Evolutionary conservation across 371 early-diverging fungal genomes (phyloP).

Genomic region (Dichotomocladium elegans): DNA sequence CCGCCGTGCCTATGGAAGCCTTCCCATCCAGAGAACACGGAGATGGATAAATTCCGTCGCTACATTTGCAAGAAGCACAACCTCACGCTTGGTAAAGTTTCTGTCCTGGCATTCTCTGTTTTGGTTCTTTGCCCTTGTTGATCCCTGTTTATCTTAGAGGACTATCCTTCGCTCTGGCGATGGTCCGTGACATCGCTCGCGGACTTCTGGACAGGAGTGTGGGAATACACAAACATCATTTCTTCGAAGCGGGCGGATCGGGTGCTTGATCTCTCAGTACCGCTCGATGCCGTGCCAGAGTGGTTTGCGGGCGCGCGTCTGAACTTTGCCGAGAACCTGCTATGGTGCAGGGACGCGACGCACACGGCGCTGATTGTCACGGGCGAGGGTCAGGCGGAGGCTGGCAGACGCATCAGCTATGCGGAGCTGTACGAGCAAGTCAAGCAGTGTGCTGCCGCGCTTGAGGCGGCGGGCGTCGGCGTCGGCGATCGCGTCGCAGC

Average conservation of each 20-base stretch:
- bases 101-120: too few species aligned
- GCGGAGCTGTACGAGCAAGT: slow-evolving; percentile 75
- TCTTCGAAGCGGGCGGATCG: slow-evolving; percentile 39
- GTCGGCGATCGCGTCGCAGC: slow-evolving; percentile 91
- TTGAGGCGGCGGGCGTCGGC: slow-evolving; percentile 66
- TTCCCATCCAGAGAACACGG: slow-evolving; percentile 42
- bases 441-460: slow-evolving; percentile 65
- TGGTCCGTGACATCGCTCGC: slow-evolving; percentile 78
- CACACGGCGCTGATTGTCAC: slow-evolving; percentile 75
- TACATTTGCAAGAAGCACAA: slow-evolving; percentile 59
- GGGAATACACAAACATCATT: slow-evolving; percentile 78
- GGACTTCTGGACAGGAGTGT: slow-evolving; percentile 86
- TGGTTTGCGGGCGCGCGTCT: slow-evolving; percentile 88
- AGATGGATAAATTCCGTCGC: slow-evolving; percentile 65
- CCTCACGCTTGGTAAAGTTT: slow-evolving; percentile 47
- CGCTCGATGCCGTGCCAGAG: slow-evolving; percentile 82
- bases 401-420: slow-evolving; percentile 58
- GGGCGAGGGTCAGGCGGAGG: slow-evolving; percentile 51
- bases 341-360: slow-evolving; percentile 62
- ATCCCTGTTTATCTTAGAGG: slow-evolving; percentile 22
- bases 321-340: slow-evolving; percentile 91
- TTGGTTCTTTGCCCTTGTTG: too few species aligned
- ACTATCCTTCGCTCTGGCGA: slow-evolving; percentile 70
- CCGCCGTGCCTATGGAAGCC: slow-evolving; percentile 64
- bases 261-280: slow-evolving; percentile 60